Base-by-base conservation (phyloP, 2,329 filamentous ascomycete genomes). In the Tolypocladium nubicola region DNA sequence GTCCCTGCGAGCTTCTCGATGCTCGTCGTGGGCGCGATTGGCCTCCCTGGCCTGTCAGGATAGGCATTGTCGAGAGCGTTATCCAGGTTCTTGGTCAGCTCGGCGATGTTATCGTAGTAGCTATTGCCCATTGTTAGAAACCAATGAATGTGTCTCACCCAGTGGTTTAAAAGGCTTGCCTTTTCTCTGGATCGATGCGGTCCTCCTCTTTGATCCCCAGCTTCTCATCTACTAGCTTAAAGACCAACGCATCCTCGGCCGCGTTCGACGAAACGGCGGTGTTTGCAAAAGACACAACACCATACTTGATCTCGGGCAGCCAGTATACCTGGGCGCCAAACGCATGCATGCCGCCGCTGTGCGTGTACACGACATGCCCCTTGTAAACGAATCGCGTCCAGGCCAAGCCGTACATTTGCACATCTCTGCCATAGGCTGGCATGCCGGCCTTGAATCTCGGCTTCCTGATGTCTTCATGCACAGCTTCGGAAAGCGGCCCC, bases 261-360 rank as follows among this genome's bases (percentile, higher is more conserved):
- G 59, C 59, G 52, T 75, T 77, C 4, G 73, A 73, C 23, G 23
- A 49, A 19, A 10, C 14, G 13, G 45, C 45, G 26, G 45, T 47
- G 9, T 47, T 47, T 10, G 4, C 43, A 9, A 47, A 47, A 9
- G 23, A 23, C 1, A 49, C n/a, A 38, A 39, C 54, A n/a, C 33
- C 54, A 23, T 49, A 45, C n/a, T 50, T 26, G 35, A 23, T 39
- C 16, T 56, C 54, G 5, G 43, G 45, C 16, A 73, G 58, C 67
- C 70, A 73, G 26, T 66, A 66, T 19, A 71, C 65, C 9, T 64
- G 53, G 4, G 66, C 59, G 1, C 66, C 65, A 52, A 65, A 69
- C 1, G 64, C 64, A 23, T 61, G 61, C 47, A 68, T 63, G 0
- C 63, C 63, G 0, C 72, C 72, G 4, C 54, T 57, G 58, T 74